phyloP scores from a whole-genome alignment of 768 basidiomycete species.

The Suillus decipiens region DNA sequence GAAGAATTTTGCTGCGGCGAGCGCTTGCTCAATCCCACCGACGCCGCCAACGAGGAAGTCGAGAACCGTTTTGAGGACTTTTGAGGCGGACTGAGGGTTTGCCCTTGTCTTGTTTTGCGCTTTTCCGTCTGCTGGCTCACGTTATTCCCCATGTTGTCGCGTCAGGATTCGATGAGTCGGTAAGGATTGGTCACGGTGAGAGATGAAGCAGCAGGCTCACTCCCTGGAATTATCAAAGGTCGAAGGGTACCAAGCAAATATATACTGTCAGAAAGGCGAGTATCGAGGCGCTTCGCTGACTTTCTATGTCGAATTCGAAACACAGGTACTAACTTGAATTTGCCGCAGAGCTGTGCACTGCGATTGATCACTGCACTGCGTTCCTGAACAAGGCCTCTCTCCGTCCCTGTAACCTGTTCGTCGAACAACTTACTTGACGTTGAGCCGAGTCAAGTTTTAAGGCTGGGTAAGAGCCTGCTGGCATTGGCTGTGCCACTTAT shows the following conservation, averaged over 20 bases:
- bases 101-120: slow-evolving; percentile 25
- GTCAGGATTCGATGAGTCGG: not conserved
- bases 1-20: slow-evolving; percentile 27
- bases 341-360: not conserved
- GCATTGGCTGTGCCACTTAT: not conserved
- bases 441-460: not conserved
- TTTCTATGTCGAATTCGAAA: slow-evolving; percentile 5
- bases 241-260: not conserved
- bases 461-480: slow-evolving; percentile 3
- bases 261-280: not conserved
- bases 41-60: not conserved
- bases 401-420: not conserved
- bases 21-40: slow-evolving; percentile 27
- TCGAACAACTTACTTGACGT: too few relatives aligned
- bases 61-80: slow-evolving; percentile 30
- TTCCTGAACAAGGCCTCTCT: not conserved
- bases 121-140: slow-evolving; percentile 28
- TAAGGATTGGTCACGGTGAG: slow-evolving; percentile 7
- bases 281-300: not conserved
- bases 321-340: not conserved
- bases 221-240: slow-evolving; percentile 2
- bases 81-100: slow-evolving; percentile 25
- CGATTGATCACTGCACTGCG: not conserved
- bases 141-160: slow-evolving; percentile 27
- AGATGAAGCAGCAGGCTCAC: not conserved